Base-by-base conservation (phyloP, 208 protist species). In the Blastocrithidia nonstop region DNA sequence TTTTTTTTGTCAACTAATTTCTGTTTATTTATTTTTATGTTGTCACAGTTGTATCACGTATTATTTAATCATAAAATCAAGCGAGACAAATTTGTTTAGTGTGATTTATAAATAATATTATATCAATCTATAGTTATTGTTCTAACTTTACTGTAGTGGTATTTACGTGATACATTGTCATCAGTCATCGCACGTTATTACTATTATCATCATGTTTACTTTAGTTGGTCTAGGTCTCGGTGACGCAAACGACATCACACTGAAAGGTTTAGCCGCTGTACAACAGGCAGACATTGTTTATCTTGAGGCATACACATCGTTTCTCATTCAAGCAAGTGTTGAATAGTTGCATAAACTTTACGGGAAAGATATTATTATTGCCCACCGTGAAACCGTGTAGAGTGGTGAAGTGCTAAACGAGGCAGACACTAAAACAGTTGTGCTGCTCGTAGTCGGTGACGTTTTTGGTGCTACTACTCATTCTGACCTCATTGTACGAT, bases 401-500 rank as follows among this genome's bases (percentile, higher is more conserved):
- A 82, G 69, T 47, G 83, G 82, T 2, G 73, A 50, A 5, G 95
- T 98, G 1, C 61, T 99, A 16, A 59, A 88, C 1, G 61, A 91
- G 4, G 90, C 94, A 1, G 54, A 66, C 13, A 58, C 54, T 15
- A 84, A 96, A 41, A 78, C 91, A 17, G 84, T 99, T 5, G 92
- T 91, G 3, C 72, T 99, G 4, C 86, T 99, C 4, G 97, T 99
- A 17, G 98, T 99, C 22, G 98, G 98, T 25, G 97, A 99, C 61
- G 95, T 97, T 15, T 99, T 98, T 73, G 88, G 95, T 6, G 98
- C 98, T 0, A 99, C 98, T 0, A 99, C 98, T 1, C 98, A 99
- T 57, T 93, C 88, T 0, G 98, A 99, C 59, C 71, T 99, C 23
- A 67, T 98, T 7, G 55, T 98, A 16, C 71, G 98, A 8, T 98